A percentile compares a stretch with the other conserved stretches of the same genome.
Conservation (phyloP, 2,329 filamentous ascomycete genomes). For the Cryphonectria carpinicola region DNA sequence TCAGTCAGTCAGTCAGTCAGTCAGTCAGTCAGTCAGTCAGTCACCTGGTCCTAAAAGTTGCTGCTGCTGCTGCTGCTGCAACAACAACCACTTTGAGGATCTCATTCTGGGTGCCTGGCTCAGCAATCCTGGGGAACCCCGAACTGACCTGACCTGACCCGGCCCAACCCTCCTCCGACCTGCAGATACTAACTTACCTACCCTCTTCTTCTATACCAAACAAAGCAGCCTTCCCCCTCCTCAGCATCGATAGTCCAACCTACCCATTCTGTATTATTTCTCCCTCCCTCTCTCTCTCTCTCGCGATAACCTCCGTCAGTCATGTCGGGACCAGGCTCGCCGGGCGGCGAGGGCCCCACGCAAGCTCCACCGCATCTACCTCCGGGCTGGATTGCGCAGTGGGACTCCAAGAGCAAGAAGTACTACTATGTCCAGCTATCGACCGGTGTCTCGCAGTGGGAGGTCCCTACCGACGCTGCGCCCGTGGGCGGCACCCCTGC, state of each 20-base stretch:
- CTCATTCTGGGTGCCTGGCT: background rate
- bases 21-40: background rate
- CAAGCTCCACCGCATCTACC: slow-evolving; percentile 64
- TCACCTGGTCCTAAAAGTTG: background rate
- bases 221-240: background rate
- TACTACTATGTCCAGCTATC: slow-evolving; percentile 76
- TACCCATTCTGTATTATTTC: background rate
- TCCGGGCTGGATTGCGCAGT: slow-evolving; percentile 71
- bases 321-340: slow-evolving; percentile 63
- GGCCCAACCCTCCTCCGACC: slow-evolving; percentile 4
- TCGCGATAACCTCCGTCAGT: background rate
- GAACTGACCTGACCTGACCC: background rate
- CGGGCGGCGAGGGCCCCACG: slow-evolving; percentile 62
- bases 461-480: slow-evolving; percentile 68
- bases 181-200: slow-evolving; percentile 1
- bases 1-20: too few species aligned
- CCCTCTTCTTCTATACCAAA: slow-evolving; percentile 13
- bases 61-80: background rate
- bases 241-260: too few species aligned
- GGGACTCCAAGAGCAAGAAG: slow-evolving; percentile 66
- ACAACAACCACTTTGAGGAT: background rate
- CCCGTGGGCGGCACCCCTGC: slow-evolving; percentile 64
- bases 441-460: slow-evolving; percentile 74
- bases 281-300: background rate
- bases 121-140: background rate